Evolutionary conservation across 257 asterid genomes (phyloP), one percentile per base, ranked within the genome.

Genomic region (Fraxinus excelsior): DNA sequence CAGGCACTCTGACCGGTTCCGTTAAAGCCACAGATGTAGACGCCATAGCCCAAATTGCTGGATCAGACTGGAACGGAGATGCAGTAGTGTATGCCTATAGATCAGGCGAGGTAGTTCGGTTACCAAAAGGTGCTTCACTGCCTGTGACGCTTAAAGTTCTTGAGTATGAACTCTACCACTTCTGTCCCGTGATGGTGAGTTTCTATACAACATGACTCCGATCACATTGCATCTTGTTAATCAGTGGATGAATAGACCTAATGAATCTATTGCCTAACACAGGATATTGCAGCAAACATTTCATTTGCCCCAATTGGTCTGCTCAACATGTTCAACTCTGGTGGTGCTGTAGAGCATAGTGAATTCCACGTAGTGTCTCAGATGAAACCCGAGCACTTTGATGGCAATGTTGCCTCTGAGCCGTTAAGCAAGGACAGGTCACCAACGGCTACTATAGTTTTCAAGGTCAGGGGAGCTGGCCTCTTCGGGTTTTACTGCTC

Each of bases 121-220:
- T 95, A 77, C 97, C 97, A 2, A 81, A 88, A 74, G 96, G 96
- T 13, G 92, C 93, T 81, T 91, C 98, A 7, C 69, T 91, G 32
- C 97, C 97, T 0, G 97, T 95, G 76, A 95, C 97, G 0, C 96
- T 95, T 58, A 81, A 87, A 56, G 96, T 90, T 82, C 96, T 90
- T 3, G 97, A 95, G 69, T 95, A 95, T 42, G 97, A 95, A 75
- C 93, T 95, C 83, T 95, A 85, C 92, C 97, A 95, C 82, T 76
- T 95, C 82, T 91, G 91, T 77, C 99, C 99, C 58, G 71, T 91
- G 76, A 89, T 86, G 96, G 99, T 91, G 72, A 87, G 92, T 31
- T 77, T 29, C 37, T 70, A 23, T 26, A 46, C 58, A 18, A 25
- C 70, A 70, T 32, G n/a, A 9, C 26, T 51, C 38, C 6, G 12